Evolutionary conservation across 176 grass and related monocot species (phyloP).

Genomic region (Ensete glaucum): DNA sequence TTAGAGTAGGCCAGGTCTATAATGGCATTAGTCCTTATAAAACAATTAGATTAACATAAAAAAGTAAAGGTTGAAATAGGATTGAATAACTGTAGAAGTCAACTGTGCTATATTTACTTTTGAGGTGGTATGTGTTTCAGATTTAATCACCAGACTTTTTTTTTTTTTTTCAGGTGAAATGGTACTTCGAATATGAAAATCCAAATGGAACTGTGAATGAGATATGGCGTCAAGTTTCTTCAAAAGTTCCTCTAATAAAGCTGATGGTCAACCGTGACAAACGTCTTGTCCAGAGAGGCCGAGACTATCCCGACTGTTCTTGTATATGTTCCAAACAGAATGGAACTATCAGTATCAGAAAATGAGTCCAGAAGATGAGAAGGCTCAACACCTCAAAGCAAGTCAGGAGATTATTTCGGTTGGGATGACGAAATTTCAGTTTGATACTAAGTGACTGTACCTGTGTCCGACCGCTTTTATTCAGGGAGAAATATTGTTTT

Average conservation of each 20-base stretch:
- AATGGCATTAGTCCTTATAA: too few species aligned
- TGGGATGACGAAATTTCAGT: too few species aligned
- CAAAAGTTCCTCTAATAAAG: constrained; percentile 63
- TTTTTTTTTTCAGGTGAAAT: constrained; percentile 49
- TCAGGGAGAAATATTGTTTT: too few species aligned
- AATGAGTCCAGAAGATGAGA: neutral
- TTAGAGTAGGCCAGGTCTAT: too few species aligned
- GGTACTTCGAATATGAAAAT: constrained; percentile 78
- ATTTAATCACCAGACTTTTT: neutral
- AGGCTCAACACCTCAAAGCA: too few species aligned
- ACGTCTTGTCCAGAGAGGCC: constrained; percentile 46
- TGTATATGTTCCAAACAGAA: constrained; percentile 56
- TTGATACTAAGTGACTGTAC: too few species aligned
- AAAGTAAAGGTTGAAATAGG: too few species aligned
- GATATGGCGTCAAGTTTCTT: constrained; percentile 92
- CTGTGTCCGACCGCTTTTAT: too few species aligned
- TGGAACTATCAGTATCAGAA: neutral
- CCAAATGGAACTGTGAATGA: constrained; percentile 74
- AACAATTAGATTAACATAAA: too few species aligned
- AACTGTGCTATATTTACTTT: neutral
- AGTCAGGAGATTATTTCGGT: too few species aligned
- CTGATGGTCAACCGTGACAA: constrained; percentile 78
- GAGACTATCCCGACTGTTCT: constrained; percentile 55
- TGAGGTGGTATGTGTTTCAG: neutral
- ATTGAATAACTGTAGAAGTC: neutral